These are phyloP conservation scores for Nemania bipapillata DNA, from an alignment of 2,329 filamentous ascomycete species.

Conservation along the genomic window DNA sequence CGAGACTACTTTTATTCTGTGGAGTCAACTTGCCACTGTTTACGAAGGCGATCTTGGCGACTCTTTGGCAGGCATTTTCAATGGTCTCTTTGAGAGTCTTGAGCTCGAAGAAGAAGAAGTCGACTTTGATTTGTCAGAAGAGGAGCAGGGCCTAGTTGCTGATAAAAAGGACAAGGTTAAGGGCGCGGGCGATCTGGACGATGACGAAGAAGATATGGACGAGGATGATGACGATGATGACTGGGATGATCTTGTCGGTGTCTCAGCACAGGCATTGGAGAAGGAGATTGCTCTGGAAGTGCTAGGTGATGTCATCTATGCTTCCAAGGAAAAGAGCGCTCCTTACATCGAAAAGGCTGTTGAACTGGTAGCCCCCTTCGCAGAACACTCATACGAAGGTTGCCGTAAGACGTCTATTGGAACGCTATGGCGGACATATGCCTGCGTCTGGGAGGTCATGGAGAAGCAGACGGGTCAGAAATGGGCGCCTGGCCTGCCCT, in stretches of 20 bases:
- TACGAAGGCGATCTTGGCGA: conserved; percentile 85
- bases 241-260: conserved; percentile 83
- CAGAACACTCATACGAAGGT: conserved; percentile 91
- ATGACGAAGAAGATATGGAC: conserved; percentile 67
- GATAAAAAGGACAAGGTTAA: conserved; percentile 84
- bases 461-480: conserved; percentile 82
- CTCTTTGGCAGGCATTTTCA: conserved; percentile 80
- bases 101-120: conserved; percentile 90
- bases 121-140: conserved; percentile 72
- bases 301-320: conserved; percentile 87
- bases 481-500: conserved; percentile 88
- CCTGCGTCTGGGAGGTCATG: conserved; percentile 87
- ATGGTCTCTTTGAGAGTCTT: conserved; percentile 83
- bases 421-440: conserved; percentile 92
- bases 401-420: conserved; percentile 91
- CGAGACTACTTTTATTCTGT: conserved; percentile 97
- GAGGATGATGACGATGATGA: conserved; percentile 81
- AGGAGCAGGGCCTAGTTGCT: conserved; percentile 57
- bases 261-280: conserved; percentile 90
- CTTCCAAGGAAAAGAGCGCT: conserved; percentile 66
- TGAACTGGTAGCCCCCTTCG: conserved; percentile 80
- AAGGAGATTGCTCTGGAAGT: conserved; percentile 98
- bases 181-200: conserved; percentile 55
- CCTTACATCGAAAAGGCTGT: conserved; percentile 87
- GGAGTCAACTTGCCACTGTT: conserved; percentile 93